phyloP scores from a whole-genome alignment of 1,284 basidiomycete genomes.

The Cryptococcus sp. region DNA sequence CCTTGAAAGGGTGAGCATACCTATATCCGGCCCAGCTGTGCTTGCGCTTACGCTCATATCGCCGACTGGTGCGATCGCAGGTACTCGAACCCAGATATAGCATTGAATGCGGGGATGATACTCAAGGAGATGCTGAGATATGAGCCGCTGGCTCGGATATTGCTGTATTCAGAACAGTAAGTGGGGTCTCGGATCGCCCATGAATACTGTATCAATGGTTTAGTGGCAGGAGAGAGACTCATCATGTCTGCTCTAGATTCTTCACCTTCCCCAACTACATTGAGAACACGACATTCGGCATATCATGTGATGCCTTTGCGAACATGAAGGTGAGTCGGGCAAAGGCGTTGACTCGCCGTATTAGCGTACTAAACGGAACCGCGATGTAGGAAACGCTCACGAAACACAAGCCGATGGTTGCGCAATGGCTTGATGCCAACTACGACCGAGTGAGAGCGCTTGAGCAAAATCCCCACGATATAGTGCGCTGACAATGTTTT shows the following conservation, averaged over 20 bases:
- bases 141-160: slow-evolving; percentile 84
- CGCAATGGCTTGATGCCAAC: slow-evolving; percentile 91
- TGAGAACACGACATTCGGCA: slow-evolving; percentile 95
- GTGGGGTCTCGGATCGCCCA: slow-evolving; percentile 42
- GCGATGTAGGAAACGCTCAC: slow-evolving; percentile 74
- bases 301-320: slow-evolving; percentile 95
- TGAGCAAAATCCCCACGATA: no score
- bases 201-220: neutral
- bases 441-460: slow-evolving; percentile 76
- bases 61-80: slow-evolving; percentile 35
- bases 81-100: slow-evolving; percentile 92
- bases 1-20: slow-evolving; percentile 66
- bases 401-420: slow-evolving; percentile 94
- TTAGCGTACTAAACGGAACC: slow-evolving; percentile 1
- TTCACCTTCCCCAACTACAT: slow-evolving; percentile 97
- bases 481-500: neutral
- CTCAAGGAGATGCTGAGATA: slow-evolving; percentile 95
- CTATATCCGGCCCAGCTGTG: neutral
- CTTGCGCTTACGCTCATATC: neutral
- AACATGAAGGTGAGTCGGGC: slow-evolving; percentile 71
- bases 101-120: slow-evolving; percentile 97
- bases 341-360: neutral
- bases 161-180: slow-evolving; percentile 90
- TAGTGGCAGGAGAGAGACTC: neutral
- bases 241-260: slow-evolving; percentile 63